Conservation (phyloP, 2,329 filamentous ascomycete genomes). For the Didymella arachidicola region DNA sequence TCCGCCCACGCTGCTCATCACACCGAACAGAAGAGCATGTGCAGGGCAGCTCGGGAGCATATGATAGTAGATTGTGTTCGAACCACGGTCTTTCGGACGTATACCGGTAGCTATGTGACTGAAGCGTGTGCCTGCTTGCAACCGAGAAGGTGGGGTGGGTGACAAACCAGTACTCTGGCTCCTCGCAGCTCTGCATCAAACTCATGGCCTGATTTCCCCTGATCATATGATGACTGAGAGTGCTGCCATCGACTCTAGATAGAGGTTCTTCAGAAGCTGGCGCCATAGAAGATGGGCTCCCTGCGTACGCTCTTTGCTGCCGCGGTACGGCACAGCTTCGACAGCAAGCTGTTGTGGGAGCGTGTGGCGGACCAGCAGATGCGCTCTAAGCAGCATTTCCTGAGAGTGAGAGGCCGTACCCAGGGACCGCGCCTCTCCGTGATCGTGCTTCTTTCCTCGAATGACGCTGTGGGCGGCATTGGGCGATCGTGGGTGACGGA, state of each 20-base stretch:
- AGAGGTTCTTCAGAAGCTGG: background rate
- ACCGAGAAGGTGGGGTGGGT: background rate
- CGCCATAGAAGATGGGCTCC: too few species aligned
- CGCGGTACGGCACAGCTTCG: background rate
- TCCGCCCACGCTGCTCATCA: constrained; percentile 22
- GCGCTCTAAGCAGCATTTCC: background rate
- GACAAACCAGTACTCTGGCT: too few species aligned
- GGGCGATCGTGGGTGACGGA: constrained; percentile 1
- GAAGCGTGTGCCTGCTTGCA: background rate
- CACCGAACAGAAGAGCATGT: background rate
- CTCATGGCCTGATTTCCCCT: background rate
- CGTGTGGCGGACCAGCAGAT: background rate
- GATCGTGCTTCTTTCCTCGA: too few species aligned
- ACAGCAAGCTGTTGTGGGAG: background rate
- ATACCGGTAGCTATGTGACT: background rate
- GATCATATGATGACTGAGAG: background rate
- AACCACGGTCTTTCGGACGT: background rate
- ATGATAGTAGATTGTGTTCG: background rate
- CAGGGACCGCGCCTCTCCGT: background rate
- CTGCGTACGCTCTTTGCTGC: background rate
- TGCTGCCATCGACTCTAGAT: background rate
- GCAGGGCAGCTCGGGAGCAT: background rate
- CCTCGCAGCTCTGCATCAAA: too few species aligned
- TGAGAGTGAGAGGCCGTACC: background rate
- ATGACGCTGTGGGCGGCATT: background rate